Evolutionary conservation across 768 basidiomycete species (phyloP), one percentile per base, ranked within the genome.

Genomic region (Hygrocybe coccinea): DNA sequence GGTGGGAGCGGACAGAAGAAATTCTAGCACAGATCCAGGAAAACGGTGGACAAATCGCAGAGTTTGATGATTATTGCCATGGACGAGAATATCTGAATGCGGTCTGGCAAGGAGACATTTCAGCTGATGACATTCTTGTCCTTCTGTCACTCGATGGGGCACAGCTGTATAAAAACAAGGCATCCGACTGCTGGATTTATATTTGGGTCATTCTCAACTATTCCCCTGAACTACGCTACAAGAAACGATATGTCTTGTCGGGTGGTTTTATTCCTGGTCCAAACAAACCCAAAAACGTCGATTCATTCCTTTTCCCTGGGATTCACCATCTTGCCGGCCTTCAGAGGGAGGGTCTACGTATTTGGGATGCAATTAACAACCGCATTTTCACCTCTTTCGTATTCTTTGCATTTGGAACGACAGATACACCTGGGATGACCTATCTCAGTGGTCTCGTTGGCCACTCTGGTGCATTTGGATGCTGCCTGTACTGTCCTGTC

Each of bases 161-260:
- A 0, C 76, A 79, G 56, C 68, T 79, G 0, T 78, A 76, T 52
- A 59, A 59, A 19, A 65, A 65, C 56, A 78, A 78, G 60, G 56
- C 62, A 34, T 79, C 76, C 0, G 74, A 78, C 50, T 69, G 65
- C 21, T 77, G 76, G 77, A 74, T 78, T 3, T 67, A 55, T 25
- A 71, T 78, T 5, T 78, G 76, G 75, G 54, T 76, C 5, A 59
- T 79, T 9, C 43, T 65, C 6, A 63, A 75, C 53, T 61, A 64
- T 8, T 37, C 53, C 7, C 71, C 70, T 0, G 54, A 65, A 7
- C 3, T 19, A 5, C 61, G 62, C 11, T 66, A 69, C 57, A 66
- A 64, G 44, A 64, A 66, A 44, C 21, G 48, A 24, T 50, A 61
- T 44, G 64, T 71, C n/a, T 53, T 69, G 10, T 64, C 65, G 0